These are phyloP conservation scores for Neopestalotiopsis clavispora DNA, from an alignment of 2,329 filamentous ascomycete genomes.

Conservation along the genomic window DNA sequence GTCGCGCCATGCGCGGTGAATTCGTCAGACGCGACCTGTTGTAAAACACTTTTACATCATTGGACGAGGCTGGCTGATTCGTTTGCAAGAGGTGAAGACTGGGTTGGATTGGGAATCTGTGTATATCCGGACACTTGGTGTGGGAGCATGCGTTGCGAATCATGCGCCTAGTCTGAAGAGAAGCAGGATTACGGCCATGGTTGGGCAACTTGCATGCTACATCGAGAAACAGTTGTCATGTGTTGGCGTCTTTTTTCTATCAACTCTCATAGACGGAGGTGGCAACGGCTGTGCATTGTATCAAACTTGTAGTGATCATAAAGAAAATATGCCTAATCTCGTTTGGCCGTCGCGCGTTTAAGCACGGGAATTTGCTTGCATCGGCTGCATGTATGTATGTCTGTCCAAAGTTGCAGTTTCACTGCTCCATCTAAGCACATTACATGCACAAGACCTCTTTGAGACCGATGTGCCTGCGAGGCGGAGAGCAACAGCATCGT, in stretches of 20 bases:
- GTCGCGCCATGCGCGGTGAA: conserved; percentile 92
- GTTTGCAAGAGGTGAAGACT: not conserved
- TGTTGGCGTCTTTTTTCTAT: conserved; percentile 13
- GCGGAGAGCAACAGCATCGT: not conserved
- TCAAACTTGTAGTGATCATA: conserved; percentile 12
- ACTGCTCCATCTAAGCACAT: not conserved
- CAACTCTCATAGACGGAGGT: conserved; percentile 19
- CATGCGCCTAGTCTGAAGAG: not conserved
- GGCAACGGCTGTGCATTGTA: conserved; percentile 16
- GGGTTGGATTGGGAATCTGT: conserved; percentile 12
- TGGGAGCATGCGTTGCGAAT: not conserved
- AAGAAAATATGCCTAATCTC: not conserved
- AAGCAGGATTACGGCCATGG: not conserved
- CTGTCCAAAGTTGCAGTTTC: not conserved
- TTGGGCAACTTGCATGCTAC: conserved; percentile 9
- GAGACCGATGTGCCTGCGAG: not conserved
- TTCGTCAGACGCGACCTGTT: conserved; percentile 96
- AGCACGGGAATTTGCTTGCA: not conserved
- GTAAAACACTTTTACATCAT: conserved; percentile 54
- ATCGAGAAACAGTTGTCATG: conserved; percentile 6
- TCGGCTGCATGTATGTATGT: not conserved
- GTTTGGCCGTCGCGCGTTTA: not conserved
- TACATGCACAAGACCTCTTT: not conserved
- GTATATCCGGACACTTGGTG: conserved; percentile 16
- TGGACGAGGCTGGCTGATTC: not conserved